Base-by-base conservation (phyloP, 2,329 filamentous ascomycete genomes). In the Paecilomyces niveus region DNA sequence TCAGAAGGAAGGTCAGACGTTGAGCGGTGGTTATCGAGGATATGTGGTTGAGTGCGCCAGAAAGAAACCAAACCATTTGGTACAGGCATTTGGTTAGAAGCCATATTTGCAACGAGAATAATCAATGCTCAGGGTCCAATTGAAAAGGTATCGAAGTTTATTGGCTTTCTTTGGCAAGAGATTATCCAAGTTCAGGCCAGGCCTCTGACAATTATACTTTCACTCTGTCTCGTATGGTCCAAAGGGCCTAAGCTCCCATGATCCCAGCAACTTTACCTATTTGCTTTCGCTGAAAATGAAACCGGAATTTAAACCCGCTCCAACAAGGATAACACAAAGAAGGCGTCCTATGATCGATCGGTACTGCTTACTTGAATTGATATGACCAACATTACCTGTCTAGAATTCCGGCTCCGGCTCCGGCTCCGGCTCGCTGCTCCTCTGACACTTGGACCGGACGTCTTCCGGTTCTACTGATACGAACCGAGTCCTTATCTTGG, bases 21-120 rank as follows among this genome's bases (percentile, higher is more conserved):
- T 31, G 70, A 74, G 5, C 75, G 72, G 59, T 75, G 68, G 55
- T 75, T 63, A 58, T 77, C 73, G 0, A 81, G 67, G 2, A 68
- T 61, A 56, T 78, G 70, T 3, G 68, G 69, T 18, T 75, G 61
- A 11, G 66, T 69, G 18, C 74, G 72, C 80, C 79, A 82, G 64
- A 77, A 80, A 33, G 58, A 60, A 3, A 61, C 59, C 7, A 59
- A 62, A n/a, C 62, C 10, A 18, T 60, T 60, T 22, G 49, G 18
- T 52, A 26, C 49, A 8, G 49, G 49, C 35, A 39, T 39, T 39
- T 39, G 35, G 11, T 15, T 39, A 39, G 35, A 39, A 39, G 35
- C 11, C 35, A 39, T 39, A 39, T 39, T 39, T 10, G 35, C 35
- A 39, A 15, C 26, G 5, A 39, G 8, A 39, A 15, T 39, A 39